Evolutionary conservation across 2,329 filamentous ascomycete species (phyloP).

Genomic region (Gremmenia infestans): DNA sequence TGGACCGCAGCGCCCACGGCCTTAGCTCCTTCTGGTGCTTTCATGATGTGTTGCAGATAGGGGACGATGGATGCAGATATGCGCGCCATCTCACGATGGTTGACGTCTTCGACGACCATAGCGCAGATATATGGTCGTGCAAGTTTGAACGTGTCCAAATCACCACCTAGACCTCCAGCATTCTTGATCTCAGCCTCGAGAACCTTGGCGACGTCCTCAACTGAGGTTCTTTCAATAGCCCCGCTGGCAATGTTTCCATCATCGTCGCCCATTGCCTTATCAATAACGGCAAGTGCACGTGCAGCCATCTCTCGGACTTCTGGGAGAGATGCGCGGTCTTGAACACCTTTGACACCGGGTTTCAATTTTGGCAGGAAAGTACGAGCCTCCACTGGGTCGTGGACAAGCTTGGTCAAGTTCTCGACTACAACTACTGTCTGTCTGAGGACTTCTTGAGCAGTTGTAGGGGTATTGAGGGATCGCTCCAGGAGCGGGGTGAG

Average conservation of each 20-base stretch:
- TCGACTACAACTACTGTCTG: slow-evolving; percentile 96
- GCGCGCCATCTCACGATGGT: slow-evolving; percentile 71
- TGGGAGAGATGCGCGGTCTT: slow-evolving; percentile 82
- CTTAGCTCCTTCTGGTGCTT: slow-evolving; percentile 52
- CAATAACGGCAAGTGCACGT: slow-evolving; percentile 78
- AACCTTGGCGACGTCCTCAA: slow-evolving; percentile 68
- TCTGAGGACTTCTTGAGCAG: slow-evolving; percentile 87
- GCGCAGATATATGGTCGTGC: slow-evolving; percentile 71
- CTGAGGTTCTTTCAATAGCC: slow-evolving; percentile 57
- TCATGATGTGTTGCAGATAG: slow-evolving; percentile 70
- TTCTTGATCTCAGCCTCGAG: slow-evolving; percentile 73
- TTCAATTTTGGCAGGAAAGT: slow-evolving; percentile 92
- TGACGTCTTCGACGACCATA: slow-evolving; percentile 84
- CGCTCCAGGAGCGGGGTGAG: slow-evolving; percentile 92
- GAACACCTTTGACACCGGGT: slow-evolving; percentile 86
- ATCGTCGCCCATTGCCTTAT: slow-evolving; percentile 82
- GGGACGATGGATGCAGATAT: slow-evolving; percentile 65
- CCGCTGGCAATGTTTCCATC: slow-evolving; percentile 50
- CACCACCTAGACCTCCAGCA: slow-evolving; percentile 55
- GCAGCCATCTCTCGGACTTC: slow-evolving; percentile 89
- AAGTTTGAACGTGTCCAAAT: slow-evolving; percentile 61
- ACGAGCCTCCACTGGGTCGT: slow-evolving; percentile 89
- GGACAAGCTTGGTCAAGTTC: slow-evolving; percentile 96
- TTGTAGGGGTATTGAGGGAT: slow-evolving; percentile 84
- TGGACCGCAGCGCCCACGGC: slow-evolving; percentile 70